Evolutionary conservation across 2,329 filamentous ascomycete genomes (phyloP).

Genomic region (Fusarium praegraminearum): DNA sequence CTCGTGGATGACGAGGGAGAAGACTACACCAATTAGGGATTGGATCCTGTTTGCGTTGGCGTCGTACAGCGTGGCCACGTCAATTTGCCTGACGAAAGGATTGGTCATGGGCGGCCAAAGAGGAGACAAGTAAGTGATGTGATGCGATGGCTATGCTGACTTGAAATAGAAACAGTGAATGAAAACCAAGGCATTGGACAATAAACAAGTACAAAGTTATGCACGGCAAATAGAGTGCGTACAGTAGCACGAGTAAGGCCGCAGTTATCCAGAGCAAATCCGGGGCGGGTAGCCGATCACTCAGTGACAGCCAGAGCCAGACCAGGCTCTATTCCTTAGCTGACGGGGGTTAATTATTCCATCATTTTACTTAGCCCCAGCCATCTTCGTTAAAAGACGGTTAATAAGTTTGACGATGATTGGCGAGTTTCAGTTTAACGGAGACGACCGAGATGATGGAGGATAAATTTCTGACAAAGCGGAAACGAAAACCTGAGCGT

Average conservation of each 20-base stretch:
- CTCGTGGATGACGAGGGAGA: conserved; percentile 18
- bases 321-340: conserved; percentile 4
- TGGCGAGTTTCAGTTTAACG: conserved; percentile 31
- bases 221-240: conserved; percentile 38
- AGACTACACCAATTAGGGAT: conserved; percentile 21
- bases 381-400: background rate
- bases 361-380: background rate
- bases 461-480: background rate
- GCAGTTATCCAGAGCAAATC: conserved; percentile 35
- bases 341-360: conserved; percentile 15
- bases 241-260: conserved; percentile 24
- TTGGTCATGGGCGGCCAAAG: conserved; percentile 1
- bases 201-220: conserved; percentile 28
- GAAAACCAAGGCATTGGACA: conserved; percentile 5
- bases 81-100: conserved; percentile 12
- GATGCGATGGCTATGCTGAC: conserved; percentile 18
- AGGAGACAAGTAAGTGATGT: conserved; percentile 29
- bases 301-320: background rate
- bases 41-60: conserved; percentile 24
- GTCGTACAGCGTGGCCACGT: conserved; percentile 37
- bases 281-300: conserved; percentile 47
- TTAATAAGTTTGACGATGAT: conserved; percentile 26
- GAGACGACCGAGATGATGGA: conserved; percentile 13
- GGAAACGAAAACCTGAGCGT: background rate
- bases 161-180: conserved; percentile 8